Evolutionary conservation across 306 rosid species (phyloP).

Genomic region (Glycyrrhiza uralensis): DNA sequence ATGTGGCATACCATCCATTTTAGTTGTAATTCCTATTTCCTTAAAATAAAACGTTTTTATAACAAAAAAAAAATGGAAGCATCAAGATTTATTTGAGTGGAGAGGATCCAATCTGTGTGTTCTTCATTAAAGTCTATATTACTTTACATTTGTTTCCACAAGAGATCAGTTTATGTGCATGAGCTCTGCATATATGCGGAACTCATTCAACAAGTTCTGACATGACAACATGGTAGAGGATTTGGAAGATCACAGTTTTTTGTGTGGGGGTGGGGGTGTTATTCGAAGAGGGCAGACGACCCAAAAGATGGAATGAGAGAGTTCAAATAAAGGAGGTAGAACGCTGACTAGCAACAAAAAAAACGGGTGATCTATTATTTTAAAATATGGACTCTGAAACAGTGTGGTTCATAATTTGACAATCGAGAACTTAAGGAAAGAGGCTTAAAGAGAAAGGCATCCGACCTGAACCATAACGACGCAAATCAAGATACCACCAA

Average conservation of each 20-base stretch:
- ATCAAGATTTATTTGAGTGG: not conserved
- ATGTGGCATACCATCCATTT: not conserved
- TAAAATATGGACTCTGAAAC: not conserved
- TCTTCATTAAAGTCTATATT: not conserved
- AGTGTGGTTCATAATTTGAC: not conserved
- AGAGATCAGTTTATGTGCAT: not conserved
- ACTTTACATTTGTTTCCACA: not conserved
- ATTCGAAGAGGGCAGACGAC: not conserved
- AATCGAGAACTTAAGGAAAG: not conserved
- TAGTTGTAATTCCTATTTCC: not conserved
- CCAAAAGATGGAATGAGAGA: not conserved
- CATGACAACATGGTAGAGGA: not conserved
- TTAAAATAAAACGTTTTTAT: not conserved
- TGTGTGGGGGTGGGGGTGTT: not conserved
- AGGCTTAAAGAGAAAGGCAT: conserved; percentile 18
- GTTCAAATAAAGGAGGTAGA: not conserved
- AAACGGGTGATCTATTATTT: not conserved
- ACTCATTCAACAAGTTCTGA: not conserved
- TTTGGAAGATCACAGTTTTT: not conserved
- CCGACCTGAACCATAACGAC: conserved; percentile 95
- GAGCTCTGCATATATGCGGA: not conserved
- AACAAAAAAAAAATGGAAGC: not conserved
- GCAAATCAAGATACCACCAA: conserved; percentile 99
- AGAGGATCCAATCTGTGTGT: not conserved
- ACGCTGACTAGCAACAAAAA: not conserved